Conservation (phyloP, 2,329 filamentous ascomycete genomes). For the Fusarium odoratissimum region DNA sequence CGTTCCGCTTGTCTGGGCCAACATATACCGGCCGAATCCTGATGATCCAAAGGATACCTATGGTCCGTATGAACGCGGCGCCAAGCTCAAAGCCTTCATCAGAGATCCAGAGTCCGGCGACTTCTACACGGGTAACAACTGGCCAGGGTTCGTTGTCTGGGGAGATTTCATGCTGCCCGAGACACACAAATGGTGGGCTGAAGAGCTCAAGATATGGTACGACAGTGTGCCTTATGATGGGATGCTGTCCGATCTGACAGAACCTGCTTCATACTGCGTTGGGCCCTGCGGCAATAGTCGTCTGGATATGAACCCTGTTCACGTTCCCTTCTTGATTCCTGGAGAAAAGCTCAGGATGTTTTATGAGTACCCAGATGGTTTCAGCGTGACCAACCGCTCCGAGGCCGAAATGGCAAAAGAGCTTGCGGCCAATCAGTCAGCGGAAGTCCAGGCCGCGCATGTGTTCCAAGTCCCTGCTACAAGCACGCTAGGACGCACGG, state of each 20-base stretch:
- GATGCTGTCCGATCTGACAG: background rate
- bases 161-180: background rate
- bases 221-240: background rate
- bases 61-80: background rate
- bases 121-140: background rate
- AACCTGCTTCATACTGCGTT: background rate
- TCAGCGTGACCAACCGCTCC: background rate
- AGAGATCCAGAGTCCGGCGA: background rate
- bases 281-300: background rate
- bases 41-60: background rate
- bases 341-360: background rate
- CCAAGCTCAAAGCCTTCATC: background rate
- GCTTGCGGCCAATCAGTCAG: background rate
- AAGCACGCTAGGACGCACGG: background rate
- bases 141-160: background rate
- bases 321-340: background rate
- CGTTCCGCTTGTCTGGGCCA: background rate
- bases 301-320: background rate
- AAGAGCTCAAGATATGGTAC: background rate
- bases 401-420: background rate
- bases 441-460: background rate
- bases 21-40: background rate
- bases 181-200: background rate
- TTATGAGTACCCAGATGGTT: background rate
- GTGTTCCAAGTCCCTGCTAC: background rate